Conservation (phyloP, 2,329 filamentous ascomycete genomes). For the Colletotrichum sp. region DNA sequence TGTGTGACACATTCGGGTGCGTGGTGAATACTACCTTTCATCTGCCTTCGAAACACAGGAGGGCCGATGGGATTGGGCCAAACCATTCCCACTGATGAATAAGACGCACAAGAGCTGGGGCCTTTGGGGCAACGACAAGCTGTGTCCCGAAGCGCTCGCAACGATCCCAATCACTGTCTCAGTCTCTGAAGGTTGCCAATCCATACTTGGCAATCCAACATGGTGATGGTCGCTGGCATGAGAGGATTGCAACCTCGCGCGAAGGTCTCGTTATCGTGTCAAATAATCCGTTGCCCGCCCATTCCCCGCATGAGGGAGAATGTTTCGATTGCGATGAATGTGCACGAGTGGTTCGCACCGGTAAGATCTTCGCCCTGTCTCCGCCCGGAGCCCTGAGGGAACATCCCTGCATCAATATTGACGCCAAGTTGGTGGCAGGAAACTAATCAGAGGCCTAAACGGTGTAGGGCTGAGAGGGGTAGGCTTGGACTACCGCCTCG, state of each 20-base stretch:
- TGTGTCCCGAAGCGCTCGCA: not conserved
- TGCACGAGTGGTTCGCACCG: not conserved
- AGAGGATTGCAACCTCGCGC: not conserved
- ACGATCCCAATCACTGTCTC: not conserved
- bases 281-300: not conserved
- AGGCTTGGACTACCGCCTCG: not conserved
- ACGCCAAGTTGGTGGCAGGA: conserved; percentile 13
- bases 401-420: not conserved
- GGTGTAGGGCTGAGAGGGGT: conserved; percentile 19
- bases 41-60: not conserved
- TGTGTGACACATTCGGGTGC: not conserved
- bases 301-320: not conserved
- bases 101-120: not conserved
- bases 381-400: not conserved
- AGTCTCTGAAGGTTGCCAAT: not conserved
- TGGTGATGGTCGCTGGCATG: not conserved
- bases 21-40: not conserved
- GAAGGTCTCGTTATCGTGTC: not conserved
- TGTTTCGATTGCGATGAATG: not conserved
- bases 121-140: not conserved
- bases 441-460: conserved; percentile 10
- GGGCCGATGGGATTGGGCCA: not conserved
- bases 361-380: conserved; percentile 3
- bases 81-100: not conserved
- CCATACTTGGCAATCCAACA: not conserved